These are phyloP conservation scores for Litsea cubeba DNA, from an alignment of 164 flowering plant species.

Conservation along the genomic window DNA sequence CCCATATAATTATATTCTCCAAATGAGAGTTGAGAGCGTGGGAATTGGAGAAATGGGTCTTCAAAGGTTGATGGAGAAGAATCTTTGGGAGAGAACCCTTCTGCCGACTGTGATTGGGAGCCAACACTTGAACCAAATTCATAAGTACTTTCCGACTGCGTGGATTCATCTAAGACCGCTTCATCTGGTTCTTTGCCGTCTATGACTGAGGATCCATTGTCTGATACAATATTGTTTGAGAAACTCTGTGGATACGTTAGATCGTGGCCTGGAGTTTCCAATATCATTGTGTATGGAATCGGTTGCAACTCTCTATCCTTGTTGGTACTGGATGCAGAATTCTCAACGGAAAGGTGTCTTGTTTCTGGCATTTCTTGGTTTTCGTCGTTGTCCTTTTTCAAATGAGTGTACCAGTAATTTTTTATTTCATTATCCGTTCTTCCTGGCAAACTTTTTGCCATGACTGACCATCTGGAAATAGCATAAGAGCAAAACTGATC, in stretches of 20 bases:
- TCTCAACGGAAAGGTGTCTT: neutral
- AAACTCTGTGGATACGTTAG: neutral
- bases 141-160: neutral
- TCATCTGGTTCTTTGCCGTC: neutral
- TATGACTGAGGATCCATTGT: neutral
- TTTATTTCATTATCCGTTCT: slow-evolving; percentile 60
- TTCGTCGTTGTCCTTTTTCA: slow-evolving; percentile 34
- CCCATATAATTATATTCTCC: neutral
- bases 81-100: neutral
- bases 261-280: neutral
- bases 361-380: neutral
- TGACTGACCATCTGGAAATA: slow-evolving; percentile 37
- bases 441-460: slow-evolving; percentile 52
- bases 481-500: neutral
- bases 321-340: neutral
- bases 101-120: neutral
- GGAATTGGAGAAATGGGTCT: neutral
- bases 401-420: slow-evolving; percentile 54
- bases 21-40: neutral
- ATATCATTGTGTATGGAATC: neutral
- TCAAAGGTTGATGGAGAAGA: neutral
- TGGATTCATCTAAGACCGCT: too few relatives aligned
- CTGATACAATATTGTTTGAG: neutral
- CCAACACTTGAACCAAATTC: neutral
- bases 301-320: neutral